Conservation (phyloP, 176 grass and related monocot species). For the Neostapfia colusana region DNA sequence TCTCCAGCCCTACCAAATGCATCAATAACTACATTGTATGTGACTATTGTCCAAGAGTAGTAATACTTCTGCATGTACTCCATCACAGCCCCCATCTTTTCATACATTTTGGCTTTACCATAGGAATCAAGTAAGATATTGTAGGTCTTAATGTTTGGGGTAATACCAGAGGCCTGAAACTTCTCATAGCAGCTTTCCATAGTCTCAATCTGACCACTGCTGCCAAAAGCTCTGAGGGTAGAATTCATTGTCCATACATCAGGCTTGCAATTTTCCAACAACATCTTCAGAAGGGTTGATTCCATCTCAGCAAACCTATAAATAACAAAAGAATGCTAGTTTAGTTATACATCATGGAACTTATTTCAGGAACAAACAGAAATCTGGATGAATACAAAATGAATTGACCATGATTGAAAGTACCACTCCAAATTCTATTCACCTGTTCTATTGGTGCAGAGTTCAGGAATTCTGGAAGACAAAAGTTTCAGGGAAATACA, state of each 20-base stretch:
- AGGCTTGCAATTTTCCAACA: slow-evolving; percentile 74
- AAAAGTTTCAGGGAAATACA: background rate
- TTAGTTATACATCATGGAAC: background rate
- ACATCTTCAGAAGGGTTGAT: slow-evolving; percentile 76
- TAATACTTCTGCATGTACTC: slow-evolving; percentile 97
- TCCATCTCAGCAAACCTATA: slow-evolving; percentile 91
- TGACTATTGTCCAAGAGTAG: slow-evolving; percentile 91
- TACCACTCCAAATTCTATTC: background rate
- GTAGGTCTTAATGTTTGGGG: slow-evolving; percentile 88
- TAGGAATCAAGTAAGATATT: slow-evolving; percentile 94
- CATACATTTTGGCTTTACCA: slow-evolving; percentile 89
- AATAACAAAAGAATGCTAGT: background rate
- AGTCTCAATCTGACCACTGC: slow-evolving; percentile 82
- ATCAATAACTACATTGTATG: slow-evolving; percentile 94
- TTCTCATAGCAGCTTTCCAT: slow-evolving; percentile 96
- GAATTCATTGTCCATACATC: slow-evolving; percentile 99
- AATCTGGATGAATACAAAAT: slow-evolving; percentile 8
- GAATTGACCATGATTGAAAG: background rate
- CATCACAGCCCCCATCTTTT: slow-evolving; percentile 98
- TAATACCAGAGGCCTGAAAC: slow-evolving; percentile 82
- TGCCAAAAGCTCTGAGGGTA: slow-evolving; percentile 77
- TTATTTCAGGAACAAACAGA: background rate
- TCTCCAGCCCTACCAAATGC: slow-evolving; percentile 84
- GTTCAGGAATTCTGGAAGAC: background rate
- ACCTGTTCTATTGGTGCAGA: background rate